Base-by-base conservation (phyloP, 225 moss, liverwort and hornwort species). In the Marchantia polymorpha region DNA sequence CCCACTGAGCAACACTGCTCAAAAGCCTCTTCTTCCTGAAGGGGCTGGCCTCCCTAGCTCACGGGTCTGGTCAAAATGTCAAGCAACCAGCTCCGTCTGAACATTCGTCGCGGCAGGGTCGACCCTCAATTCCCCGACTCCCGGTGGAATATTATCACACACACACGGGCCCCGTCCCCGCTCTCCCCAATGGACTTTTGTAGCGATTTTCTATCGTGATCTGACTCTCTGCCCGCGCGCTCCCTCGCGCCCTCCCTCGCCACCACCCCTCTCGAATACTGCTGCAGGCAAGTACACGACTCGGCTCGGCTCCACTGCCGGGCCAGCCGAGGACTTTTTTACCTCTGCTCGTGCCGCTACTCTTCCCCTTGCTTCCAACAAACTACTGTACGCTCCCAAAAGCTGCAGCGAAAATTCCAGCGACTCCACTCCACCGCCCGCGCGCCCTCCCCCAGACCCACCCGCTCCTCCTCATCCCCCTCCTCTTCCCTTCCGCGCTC, bases 111-210 rank as follows among this genome's bases (percentile, higher is more conserved):
- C 56, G 0, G 56, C 56, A 19, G 19, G 56, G 1, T 56, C 19
- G 14, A 12, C 56, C 52, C 29, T 53, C 73, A 54, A 53, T 53
- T 73, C 73, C 53, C 73, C 53, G 22, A 54, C 73, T 73, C 53
- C 25, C n/a, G 7, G 53, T 53, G 12, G 39, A 4, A 16, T 6
- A 73, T 73, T 53, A 54, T 27, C 53, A 73, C 15, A 15, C 51
- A 3, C 26, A 29, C 53, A n/a, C n/a, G n/a, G 10, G 13, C 27
- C 25, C 26, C 48, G 3, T 22, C 15, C n/a, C 20, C 3, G 46
- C 68, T 9, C 71, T 71, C 12, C 20, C 7, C 22, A 47, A 17
- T 22, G 61, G 23, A 67, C 29, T 29, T 67, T 1, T 67, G 27
- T 27, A 67, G 27, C 10, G 52, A 73, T 73, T 69, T 17, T 46